A percentile compares a stretch with the other conserved stretches of the same genome.
phyloP scores from a whole-genome alignment of 2,329 filamentous ascomycete species.

The Neofusicoccum sp. region DNA sequence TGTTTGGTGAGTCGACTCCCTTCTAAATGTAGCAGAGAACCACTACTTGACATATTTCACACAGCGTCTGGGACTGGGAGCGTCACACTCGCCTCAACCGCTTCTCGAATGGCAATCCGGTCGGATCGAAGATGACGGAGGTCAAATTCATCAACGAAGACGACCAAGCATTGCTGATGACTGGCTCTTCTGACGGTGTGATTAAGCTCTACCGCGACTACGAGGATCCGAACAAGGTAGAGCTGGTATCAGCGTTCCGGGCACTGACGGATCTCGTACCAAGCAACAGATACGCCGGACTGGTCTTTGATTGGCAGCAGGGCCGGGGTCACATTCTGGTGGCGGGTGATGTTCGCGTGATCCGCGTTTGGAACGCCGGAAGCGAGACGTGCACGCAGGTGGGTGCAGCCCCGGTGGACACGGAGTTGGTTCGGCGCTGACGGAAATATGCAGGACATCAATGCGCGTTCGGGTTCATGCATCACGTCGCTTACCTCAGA shows the following conservation, averaged over 20 bases:
- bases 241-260: constrained; percentile 88
- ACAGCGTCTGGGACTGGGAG: constrained; percentile 89
- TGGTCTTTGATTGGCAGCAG: constrained; percentile 99
- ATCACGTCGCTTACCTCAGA: constrained; percentile 96
- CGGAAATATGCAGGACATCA: constrained; percentile 67
- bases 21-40: constrained; percentile 17
- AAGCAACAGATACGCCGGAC: constrained; percentile 89
- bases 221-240: constrained; percentile 72
- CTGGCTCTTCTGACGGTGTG: constrained; percentile 91
- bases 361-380: constrained; percentile 93
- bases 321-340: constrained; percentile 95
- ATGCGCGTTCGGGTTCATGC: constrained; percentile 89
- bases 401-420: constrained; percentile 30
- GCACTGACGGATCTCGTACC: constrained; percentile 92
- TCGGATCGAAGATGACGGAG: constrained; percentile 89
- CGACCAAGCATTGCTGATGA: constrained; percentile 92
- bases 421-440: constrained; percentile 4
- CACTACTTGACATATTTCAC: constrained; percentile 36
- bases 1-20: constrained; percentile 55
- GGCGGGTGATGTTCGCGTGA: constrained; percentile 92
- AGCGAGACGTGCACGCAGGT: constrained; percentile 85
- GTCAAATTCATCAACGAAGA: constrained; percentile 98
- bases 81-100: constrained; percentile 72
- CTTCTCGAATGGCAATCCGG: constrained; percentile 93
- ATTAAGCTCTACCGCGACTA: constrained; percentile 93